Conservation (phyloP, 2,329 filamentous ascomycete species). For the Microdochium paspali region DNA sequence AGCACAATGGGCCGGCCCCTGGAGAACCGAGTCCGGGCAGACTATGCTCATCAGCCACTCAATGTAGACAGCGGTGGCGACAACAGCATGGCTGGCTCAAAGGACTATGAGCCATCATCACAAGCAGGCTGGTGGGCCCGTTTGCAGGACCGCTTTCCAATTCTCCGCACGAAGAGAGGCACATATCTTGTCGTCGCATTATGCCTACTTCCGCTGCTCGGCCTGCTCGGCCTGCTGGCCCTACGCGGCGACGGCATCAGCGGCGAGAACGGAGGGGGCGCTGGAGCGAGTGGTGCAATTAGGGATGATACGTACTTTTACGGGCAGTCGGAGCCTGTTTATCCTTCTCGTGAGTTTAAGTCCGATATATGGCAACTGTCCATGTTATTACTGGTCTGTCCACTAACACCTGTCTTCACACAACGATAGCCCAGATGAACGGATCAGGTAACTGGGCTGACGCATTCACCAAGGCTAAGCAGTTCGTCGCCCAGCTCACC, state of each 20-base stretch:
- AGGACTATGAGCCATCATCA: conserved; percentile 1
- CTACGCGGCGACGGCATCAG: conserved; percentile 12
- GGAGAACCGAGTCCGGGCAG: neutral
- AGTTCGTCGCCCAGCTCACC: conserved; percentile 63
- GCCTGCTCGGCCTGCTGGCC: conserved; percentile 19
- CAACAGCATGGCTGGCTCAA: neutral
- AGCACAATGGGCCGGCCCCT: neutral
- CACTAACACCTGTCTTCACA: conserved; percentile 1
- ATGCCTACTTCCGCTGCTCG: conserved; percentile 19
- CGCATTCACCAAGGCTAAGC: conserved; percentile 57
- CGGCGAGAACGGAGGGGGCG: conserved; percentile 1
- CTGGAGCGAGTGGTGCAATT: conserved; percentile 16
- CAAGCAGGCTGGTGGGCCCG: conserved; percentile 8
- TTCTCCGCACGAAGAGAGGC: conserved; percentile 16
- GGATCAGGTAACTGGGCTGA: conserved; percentile 58
- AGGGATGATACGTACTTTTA: conserved; percentile 35
- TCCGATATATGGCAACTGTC: neutral
- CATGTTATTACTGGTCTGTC: neutral
- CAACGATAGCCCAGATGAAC: conserved; percentile 33
- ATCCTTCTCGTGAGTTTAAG: conserved; percentile 36
- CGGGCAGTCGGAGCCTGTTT: conserved; percentile 38
- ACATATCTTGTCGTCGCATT: conserved; percentile 13
- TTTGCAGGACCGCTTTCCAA: conserved; percentile 14
- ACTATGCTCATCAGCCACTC: neutral
- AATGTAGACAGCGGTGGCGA: neutral